Evolutionary conservation across 192 early-diverging fungal genomes (phyloP), one percentile per base, ranked within the genome.

Genomic region (Lunasporangiospora selenospora): DNA sequence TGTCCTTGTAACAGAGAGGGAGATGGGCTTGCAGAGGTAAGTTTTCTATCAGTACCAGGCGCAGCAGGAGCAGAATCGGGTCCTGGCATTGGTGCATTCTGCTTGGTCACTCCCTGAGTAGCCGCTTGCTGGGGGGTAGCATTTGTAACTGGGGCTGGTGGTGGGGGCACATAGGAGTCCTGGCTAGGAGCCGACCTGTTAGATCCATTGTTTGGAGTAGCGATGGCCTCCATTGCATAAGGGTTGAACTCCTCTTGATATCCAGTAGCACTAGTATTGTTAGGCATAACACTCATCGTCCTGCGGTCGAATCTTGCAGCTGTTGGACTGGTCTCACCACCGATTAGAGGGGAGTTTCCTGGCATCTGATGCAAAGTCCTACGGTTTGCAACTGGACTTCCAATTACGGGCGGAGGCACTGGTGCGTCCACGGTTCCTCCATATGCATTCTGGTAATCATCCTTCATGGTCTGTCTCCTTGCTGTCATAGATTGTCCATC

Each of bases 171-270:
- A 37, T 46, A 53, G 0, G 36, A n/a, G 19, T 37, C 12, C 8
- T 21, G 56, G 16, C 10, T 24, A 5, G 12, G n/a, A 31, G n/a
- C 42, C 44, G 18, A 26, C 30, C n/a, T 37, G 58, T 18, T 59
- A 45, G 3, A 6, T 33, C 2, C 12, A 11, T 11, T n/a, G n/a
- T 43, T 49, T 27, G 21, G 26, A 4, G 38, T 10, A 18, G 40
- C 42, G 12, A 69, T 18, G 10, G 40, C 57, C 9, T 69, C 65
- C 49, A 43, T 32, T 0, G 65, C 57, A 21, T 69, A 59, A 16
- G 65, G 57, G 30, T 48, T 58, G 33, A 60, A 6, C 10, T 69
- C 65, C 0, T 60, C 50, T 3, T 58, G n/a, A n/a, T n/a, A n/a
- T n/a, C n/a, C n/a, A n/a, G n/a, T n/a, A n/a, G n/a, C n/a, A n/a